Base-by-base conservation (phyloP, 2,329 filamentous ascomycete species). In the Aureobasidium lini region DNA sequence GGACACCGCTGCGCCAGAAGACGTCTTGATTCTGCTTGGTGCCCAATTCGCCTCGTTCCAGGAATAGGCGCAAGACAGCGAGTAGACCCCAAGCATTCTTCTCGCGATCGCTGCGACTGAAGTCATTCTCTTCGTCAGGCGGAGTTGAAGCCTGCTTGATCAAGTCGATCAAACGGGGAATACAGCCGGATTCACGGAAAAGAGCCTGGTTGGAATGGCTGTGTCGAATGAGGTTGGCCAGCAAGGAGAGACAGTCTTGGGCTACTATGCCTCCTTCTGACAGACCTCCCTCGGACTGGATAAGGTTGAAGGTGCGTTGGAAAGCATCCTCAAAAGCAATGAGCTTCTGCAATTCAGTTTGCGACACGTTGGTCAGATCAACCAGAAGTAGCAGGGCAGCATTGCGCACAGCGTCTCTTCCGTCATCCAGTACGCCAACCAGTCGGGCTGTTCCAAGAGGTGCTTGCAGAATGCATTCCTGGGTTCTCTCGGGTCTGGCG, bases 241-340 rank as follows among this genome's bases (percentile, higher is more conserved):
- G 78, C 57, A 99, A 79, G 60, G 94, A 93, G 18, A 99, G 78
- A 66, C 92, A 96, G 72, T 99, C 94, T 72, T 97, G 93, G 3
- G 96, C 89, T 11, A 89, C 83, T 62, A 93, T 87, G 43, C 89
- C 90, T 15, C 94, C 94, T 66, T 95, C 86, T 4, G 81, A 81
- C 46, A 99, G 76, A 2, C 87, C 88, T 0, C 94, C 94, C 67
- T 99, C 94, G 0, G 81, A 78, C 64, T 87, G 82, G 57, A 99
- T 89, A 57, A 97, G 86, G 46, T 80, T 80, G 70, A 97, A 96
- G 29, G 95, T 78, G 44, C 87, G 85, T 62, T 94, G 90, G 67
- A 96, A 97, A 0, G 92, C 90, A 78, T 90, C 93, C 68, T 96
- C 91, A 65, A 96, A 97, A 0, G 91, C 94, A 28, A 97, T 92